Evolutionary conservation across 768 basidiomycete species (phyloP), one percentile per base, ranked within the genome.

Genomic region (Russula lepida): DNA sequence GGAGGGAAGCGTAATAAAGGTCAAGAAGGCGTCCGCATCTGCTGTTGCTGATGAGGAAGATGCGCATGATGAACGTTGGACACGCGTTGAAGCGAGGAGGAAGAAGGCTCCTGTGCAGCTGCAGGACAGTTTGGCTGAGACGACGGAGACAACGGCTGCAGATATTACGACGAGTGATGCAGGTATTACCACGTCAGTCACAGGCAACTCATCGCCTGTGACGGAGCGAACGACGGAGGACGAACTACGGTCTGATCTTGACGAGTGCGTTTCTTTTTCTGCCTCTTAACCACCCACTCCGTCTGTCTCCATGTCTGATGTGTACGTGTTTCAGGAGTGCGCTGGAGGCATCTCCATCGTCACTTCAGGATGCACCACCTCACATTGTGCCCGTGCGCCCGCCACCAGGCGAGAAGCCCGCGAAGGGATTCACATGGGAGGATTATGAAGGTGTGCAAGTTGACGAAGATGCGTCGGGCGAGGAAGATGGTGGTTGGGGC

Each of bases 401-500:
- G 17, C 72, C 68, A 11, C 72, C 81, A n/a, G 77, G 78, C 58
- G 83, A 85, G 57, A 75, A 77, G 44, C 84, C 86, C 17, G 83
- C 81, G 8, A 71, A 76, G 6, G 87, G 88, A 0, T 86, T 85
- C 69, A 82, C 86, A 0, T 88, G 85, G 88, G 84, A 74, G 0
- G 88, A 90, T 74, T 89, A 89, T 67, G 89, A 89, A 59, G 85
- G 89, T 54, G 81, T 81, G 23, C 77, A 69, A n/a, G 78, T 79
- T 52, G 84, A 84, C 47, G 83, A 81, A 5, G 86, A 84, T 60
- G 83, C 56, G 25, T 64, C 62, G 12, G 51, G 80, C 28, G 88
- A 88, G 69, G 89, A 89, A 56, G 88, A 86, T 54, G 86, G 84
- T 2, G 78, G 76, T 19, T 92, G 89, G 91, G 87, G 83, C 25